These are phyloP conservation scores for Dispira simplex DNA, from an alignment of 192 early-diverging fungal species.

Conservation along the genomic window DNA sequence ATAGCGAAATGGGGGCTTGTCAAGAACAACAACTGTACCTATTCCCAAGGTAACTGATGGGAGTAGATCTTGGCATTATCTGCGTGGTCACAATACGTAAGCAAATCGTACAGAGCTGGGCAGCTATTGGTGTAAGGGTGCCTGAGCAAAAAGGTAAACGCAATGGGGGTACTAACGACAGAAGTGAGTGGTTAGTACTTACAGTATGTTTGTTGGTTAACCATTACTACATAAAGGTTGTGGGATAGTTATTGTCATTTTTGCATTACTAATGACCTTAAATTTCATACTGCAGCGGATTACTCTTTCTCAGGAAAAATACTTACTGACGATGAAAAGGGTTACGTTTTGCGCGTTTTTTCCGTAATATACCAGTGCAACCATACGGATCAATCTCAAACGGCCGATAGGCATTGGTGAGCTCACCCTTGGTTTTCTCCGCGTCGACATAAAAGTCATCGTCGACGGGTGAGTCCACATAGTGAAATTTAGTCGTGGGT, in stretches of 20 bases:
- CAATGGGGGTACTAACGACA: neutral
- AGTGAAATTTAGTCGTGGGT: slow-evolving; percentile 19
- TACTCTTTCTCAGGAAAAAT: neutral
- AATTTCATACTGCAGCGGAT: neutral
- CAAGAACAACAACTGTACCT: neutral
- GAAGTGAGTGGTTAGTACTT: neutral
- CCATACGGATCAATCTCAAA: slow-evolving; percentile 10
- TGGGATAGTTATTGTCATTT: neutral
- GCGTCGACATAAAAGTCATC: neutral
- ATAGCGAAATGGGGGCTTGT: too few relatives aligned
- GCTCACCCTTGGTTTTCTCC: neutral
- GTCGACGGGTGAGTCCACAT: neutral
- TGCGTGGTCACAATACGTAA: neutral
- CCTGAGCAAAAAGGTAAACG: neutral
- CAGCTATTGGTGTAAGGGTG: slow-evolving; percentile 7
- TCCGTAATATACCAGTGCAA: neutral
- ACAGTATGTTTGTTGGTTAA: neutral
- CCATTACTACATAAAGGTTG: neutral
- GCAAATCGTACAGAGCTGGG: neutral
- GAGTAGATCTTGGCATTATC: neutral
- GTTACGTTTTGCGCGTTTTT: neutral
- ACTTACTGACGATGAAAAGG: slow-evolving; percentile 8
- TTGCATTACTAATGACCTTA: neutral
- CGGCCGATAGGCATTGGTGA: neutral
- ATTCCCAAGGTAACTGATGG: slow-evolving; percentile 6